Evolutionary conservation across 805 yeast species (phyloP), one percentile per base, ranked within the genome.

Genomic region (Torulaspora maleeae): DNA sequence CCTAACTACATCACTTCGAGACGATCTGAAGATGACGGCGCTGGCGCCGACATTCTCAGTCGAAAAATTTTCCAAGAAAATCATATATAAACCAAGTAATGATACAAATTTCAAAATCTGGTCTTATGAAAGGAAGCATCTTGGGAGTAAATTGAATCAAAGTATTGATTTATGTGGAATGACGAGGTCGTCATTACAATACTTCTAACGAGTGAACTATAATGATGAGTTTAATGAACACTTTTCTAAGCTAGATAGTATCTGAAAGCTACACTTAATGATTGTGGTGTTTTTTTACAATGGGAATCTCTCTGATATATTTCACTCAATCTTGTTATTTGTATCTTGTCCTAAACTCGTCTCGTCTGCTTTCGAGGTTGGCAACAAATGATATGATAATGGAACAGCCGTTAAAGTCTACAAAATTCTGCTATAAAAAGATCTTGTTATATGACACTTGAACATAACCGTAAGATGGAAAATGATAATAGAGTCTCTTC

Each of bases 181-280:
- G 48, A 39, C 48, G 48, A 44, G 48, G 40, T 29, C 48, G 48
- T 44, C 44, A 20, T 24, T 19, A 17, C 27, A 35, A 25, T 20
- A 38, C 19, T 39, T 32, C n/a, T 12, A 24, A 16, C 9, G 30
- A 28, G 35, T 28, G 29, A 35, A 17, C 36, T 34, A 25, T 11
- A 28, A 58, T 58, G 66, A 63, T 63, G 68, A 63, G 59, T 41
- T 51, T 50, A 53, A 46, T 41, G 47, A 56, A 61, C 64, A 55
- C 64, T 41, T 51, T 50, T 50, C 45, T 44, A 54, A 44, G 68
- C 68, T 63, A 63, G 68, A 63, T 63, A 63, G 68, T 63, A 63
- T 61, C 59, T 61, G 66, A 63, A 57, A 54, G 56, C 43, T 44
- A 36, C 45, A 44, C 54, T 50, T 59, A 15, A 56, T 61, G 67